A percentile compares a stretch with the other conserved stretches of the same genome.
Conservation (phyloP, 768 basidiomycete genomes). For the Amanita molliuscula region DNA sequence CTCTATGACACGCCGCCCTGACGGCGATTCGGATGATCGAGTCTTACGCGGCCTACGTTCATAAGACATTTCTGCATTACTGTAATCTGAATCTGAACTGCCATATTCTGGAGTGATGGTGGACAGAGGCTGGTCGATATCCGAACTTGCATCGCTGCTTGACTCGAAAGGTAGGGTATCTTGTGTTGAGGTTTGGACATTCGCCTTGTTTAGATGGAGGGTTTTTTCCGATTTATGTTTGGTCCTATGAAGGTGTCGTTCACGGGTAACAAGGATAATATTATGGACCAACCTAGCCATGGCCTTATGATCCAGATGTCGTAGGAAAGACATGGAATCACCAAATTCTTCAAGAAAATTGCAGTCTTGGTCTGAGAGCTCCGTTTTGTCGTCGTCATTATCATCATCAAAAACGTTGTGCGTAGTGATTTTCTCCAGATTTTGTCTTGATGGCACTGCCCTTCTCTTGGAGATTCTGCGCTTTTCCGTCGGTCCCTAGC, state of each 20-base stretch:
- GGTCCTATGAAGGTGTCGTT: slow-evolving; percentile 41
- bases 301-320: slow-evolving; percentile 62
- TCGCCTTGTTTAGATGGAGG: slow-evolving; percentile 54
- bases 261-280: not conserved
- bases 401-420: slow-evolving; percentile 53
- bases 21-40: slow-evolving; percentile 32
- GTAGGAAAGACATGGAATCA: slow-evolving; percentile 54
- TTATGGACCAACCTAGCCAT: slow-evolving; percentile 56
- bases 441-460: slow-evolving; percentile 12
- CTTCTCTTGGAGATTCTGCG: slow-evolving; percentile 34
- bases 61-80: slow-evolving; percentile 69
- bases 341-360: slow-evolving; percentile 60
- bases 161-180: slow-evolving; percentile 69
- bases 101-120: slow-evolving; percentile 11
- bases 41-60: slow-evolving; percentile 51
- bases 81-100: slow-evolving; percentile 24
- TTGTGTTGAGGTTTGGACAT: slow-evolving; percentile 27
- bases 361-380: slow-evolving; percentile 62
- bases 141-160: slow-evolving; percentile 23
- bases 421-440: slow-evolving; percentile 33
- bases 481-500: slow-evolving; percentile 43
- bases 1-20: slow-evolving; percentile 40
- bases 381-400: slow-evolving; percentile 36
- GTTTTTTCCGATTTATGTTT: slow-evolving; percentile 74
- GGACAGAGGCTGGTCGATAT: slow-evolving; percentile 16